Conservation (phyloP, 2,329 filamentous ascomycete genomes). For the Mycosphaerella sp. region DNA sequence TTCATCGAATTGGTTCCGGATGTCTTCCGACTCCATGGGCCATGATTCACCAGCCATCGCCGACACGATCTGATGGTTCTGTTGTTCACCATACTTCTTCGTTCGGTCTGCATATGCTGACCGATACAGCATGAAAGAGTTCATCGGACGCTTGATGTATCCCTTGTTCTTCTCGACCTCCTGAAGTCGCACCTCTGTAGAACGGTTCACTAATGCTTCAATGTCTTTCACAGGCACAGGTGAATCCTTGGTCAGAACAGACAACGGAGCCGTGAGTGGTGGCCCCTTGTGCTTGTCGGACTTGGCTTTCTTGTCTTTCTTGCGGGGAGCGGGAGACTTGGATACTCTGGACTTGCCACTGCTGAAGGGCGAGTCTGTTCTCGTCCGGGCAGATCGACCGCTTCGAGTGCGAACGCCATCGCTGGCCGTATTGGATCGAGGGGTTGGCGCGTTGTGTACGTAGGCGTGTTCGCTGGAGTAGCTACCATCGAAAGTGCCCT, state of each 20-base stretch:
- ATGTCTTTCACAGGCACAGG: conserved; percentile 68
- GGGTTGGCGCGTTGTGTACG: conserved; percentile 38
- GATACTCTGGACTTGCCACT: conserved; percentile 30
- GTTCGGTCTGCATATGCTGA: conserved; percentile 85
- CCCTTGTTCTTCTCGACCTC: conserved; percentile 68
- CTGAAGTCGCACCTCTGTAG: conserved; percentile 56
- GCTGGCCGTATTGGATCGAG: conserved; percentile 37
- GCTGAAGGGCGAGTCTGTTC: conserved; percentile 34
- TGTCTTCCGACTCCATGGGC: conserved; percentile 66
- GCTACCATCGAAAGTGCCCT: conserved; percentile 24
- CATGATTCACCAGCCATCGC: conserved; percentile 81
- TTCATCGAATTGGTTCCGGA: conserved; percentile 69
- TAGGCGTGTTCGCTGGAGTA: conserved; percentile 26
- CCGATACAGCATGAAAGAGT: conserved; percentile 96
- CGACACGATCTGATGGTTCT: conserved; percentile 92
- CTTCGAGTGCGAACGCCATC: conserved; percentile 38
- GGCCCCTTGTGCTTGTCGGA: conserved; percentile 44
- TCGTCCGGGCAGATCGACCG: conserved; percentile 32
- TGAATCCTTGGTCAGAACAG: conserved; percentile 60
- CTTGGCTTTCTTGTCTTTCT: conserved; percentile 42
- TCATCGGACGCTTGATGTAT: conserved; percentile 88
- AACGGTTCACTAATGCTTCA: conserved; percentile 67
- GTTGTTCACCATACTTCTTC: conserved; percentile 72
- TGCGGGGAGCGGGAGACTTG: conserved; percentile 33
- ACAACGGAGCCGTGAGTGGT: conserved; percentile 61